phyloP scores from a whole-genome alignment of 1,284 basidiomycete genomes.

The Ceratobasidium sp. region DNA sequence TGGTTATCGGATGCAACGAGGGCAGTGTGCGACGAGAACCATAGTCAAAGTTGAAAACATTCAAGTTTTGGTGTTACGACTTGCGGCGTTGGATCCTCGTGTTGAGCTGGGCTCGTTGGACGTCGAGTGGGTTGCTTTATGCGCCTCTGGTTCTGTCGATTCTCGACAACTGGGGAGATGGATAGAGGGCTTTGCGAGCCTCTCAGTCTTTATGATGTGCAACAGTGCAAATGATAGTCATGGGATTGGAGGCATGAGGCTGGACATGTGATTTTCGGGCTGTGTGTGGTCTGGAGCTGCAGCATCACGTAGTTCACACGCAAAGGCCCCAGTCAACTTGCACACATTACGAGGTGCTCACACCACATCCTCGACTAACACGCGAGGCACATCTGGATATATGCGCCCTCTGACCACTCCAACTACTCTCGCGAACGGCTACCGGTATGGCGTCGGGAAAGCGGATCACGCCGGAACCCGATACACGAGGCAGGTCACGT shows the following conservation, averaged over 20 bases:
- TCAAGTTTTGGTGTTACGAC: constrained; percentile 2
- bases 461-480: constrained; percentile 41
- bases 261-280: constrained; percentile 13
- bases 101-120: constrained; percentile 3
- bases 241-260: neutral
- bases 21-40: neutral
- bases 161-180: neutral
- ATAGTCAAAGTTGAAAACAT: neutral
- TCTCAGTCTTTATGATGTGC: neutral
- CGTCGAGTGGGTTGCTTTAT: neutral
- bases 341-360: no score
- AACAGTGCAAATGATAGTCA: neutral
- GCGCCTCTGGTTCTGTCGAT: neutral
- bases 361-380: no score
- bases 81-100: constrained; percentile 8
- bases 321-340: no score
- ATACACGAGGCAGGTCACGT: constrained; percentile 46
- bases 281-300: constrained; percentile 5
- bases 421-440: neutral
- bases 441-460: neutral
- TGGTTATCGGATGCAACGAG: neutral
- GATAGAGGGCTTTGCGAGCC: neutral
- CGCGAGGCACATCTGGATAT: neutral
- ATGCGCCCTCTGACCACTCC: neutral
- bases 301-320: neutral